These are phyloP conservation scores for barley (Hordeum vulgare) DNA, from an alignment of 176 grass and related monocot genomes.

Conservation along the genomic window DNA sequence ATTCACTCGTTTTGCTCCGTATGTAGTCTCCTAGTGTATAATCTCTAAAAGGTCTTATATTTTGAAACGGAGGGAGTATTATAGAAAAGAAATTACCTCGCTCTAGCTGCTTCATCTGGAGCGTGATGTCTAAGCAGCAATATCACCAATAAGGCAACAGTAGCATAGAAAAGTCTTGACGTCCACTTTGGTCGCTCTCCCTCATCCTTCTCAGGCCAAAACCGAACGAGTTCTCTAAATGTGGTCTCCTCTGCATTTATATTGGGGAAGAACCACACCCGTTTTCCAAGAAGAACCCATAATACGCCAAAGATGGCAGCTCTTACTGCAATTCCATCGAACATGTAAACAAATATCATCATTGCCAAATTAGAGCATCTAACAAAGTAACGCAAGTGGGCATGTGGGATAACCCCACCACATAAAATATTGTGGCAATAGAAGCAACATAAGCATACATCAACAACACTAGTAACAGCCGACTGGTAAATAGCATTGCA, in stretches of 20 bases:
- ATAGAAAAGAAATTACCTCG: slow-evolving; percentile 61
- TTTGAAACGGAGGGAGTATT: no score
- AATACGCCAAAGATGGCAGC: slow-evolving; percentile 76
- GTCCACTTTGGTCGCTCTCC: slow-evolving; percentile 80
- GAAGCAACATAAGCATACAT: background rate
- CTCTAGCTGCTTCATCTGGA: slow-evolving; percentile 98
- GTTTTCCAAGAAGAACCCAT: slow-evolving; percentile 85
- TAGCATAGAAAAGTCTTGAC: slow-evolving; percentile 74
- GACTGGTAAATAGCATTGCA: background rate
- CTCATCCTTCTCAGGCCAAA: slow-evolving; percentile 97
- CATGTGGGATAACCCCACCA: background rate
- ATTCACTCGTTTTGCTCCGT: no score
- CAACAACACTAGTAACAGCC: background rate
- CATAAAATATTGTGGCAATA: background rate
- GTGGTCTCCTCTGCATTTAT: slow-evolving; percentile 99
- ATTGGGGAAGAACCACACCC: slow-evolving; percentile 99
- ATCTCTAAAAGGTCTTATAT: no score
- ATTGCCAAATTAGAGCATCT: slow-evolving; percentile 4
- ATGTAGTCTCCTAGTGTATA: no score
- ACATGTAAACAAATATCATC: slow-evolving; percentile 12
- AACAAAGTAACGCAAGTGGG: background rate
- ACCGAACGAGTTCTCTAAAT: slow-evolving; percentile 84
- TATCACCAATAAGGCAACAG: slow-evolving; percentile 53
- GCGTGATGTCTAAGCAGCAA: slow-evolving; percentile 91
- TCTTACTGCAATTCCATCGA: slow-evolving; percentile 56